phyloP scores from a whole-genome alignment of 495 filamentous ascomycete genomes.

The Aspergillus bertholletiae region DNA sequence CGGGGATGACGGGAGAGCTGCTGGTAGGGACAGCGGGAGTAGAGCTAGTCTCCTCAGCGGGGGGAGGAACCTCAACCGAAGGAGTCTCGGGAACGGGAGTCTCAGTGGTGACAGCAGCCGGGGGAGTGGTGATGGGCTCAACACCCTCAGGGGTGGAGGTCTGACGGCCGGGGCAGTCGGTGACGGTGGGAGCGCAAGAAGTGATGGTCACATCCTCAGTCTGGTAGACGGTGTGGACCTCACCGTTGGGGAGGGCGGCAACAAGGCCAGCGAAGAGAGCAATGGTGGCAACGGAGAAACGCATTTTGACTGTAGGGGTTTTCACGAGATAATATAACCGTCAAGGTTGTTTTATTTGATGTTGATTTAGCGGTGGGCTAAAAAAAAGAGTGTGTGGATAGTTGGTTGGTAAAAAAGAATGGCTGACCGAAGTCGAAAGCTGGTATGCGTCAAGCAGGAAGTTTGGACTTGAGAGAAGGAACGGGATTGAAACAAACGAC shows the following conservation, averaged over 20 bases:
- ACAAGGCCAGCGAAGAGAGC: constrained; percentile 50
- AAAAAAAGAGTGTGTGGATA: constrained; percentile 43
- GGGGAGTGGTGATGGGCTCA: constrained; percentile 15
- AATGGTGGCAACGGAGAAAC: constrained; percentile 48
- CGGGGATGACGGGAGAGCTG: constrained; percentile 8
- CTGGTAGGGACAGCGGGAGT: constrained; percentile 13
- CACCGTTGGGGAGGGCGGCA: constrained; percentile 34
- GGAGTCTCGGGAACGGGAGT: constrained; percentile 12
- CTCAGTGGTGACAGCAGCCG: constrained; percentile 14
- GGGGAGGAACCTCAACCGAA: constrained; percentile 9
- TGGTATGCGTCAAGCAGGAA: constrained; percentile 36
- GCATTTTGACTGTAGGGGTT: constrained; percentile 47
- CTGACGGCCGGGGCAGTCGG: constrained; percentile 48
- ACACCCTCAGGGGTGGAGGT: constrained; percentile 19
- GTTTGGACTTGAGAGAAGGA: constrained; percentile 38
- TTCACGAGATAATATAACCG: constrained; percentile 30
- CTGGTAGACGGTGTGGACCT: constrained; percentile 47
- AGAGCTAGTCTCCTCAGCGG: constrained; percentile 1
- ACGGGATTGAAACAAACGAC: constrained; percentile 18
- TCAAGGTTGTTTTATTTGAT: constrained; percentile 21
- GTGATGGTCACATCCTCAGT: constrained; percentile 55
- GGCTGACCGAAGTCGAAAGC: constrained; percentile 54
- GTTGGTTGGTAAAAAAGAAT: constrained; percentile 47
- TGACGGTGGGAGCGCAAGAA: constrained; percentile 57
- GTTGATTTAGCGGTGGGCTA: constrained; percentile 18